A percentile compares a stretch with the other conserved stretches of the same genome.
Evolutionary conservation across 176 grass and related monocot species (phyloP).

Genomic region (Raddia guianensis): DNA sequence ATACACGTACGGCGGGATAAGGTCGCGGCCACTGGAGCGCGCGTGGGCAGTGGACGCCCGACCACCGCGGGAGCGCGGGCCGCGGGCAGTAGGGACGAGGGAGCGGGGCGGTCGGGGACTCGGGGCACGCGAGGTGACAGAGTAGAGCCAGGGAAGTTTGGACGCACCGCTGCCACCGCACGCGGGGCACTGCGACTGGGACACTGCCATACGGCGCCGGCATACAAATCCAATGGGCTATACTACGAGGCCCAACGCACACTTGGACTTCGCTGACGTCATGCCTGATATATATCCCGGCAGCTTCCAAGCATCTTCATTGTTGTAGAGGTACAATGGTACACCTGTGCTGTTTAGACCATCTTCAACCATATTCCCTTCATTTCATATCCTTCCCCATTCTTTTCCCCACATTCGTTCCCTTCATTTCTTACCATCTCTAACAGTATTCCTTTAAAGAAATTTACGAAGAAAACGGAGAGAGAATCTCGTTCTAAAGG

Average conservation of each 20-base stretch:
- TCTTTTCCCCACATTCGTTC: no score
- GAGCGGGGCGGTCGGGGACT: neutral
- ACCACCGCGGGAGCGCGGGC: conserved; percentile 38
- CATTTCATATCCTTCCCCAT: no score
- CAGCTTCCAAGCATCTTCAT: no score
- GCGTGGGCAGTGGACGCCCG: conserved; percentile 38
- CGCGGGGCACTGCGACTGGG: neutral
- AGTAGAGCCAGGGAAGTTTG: neutral
- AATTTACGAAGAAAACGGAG: no score
- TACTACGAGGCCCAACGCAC: neutral
- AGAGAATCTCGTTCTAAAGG: no score
- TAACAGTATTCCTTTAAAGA: no score
- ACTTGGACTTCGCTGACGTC: neutral
- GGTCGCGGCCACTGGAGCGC: neutral
- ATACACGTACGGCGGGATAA: conserved; percentile 42
- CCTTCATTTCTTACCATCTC: no score
- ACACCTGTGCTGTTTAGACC: no score
- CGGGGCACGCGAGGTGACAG: neutral
- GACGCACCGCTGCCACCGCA: neutral
- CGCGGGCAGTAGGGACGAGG: neutral
- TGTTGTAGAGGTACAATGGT: no score
- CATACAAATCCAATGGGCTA: neutral
- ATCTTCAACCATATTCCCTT: no score
- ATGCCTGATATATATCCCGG: no score
- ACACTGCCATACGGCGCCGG: neutral